A percentile compares a stretch with the other conserved stretches of the same genome.
Conservation (phyloP, 371 early-diverging fungal species). For the Neoconidiobolus thromboides region DNA sequence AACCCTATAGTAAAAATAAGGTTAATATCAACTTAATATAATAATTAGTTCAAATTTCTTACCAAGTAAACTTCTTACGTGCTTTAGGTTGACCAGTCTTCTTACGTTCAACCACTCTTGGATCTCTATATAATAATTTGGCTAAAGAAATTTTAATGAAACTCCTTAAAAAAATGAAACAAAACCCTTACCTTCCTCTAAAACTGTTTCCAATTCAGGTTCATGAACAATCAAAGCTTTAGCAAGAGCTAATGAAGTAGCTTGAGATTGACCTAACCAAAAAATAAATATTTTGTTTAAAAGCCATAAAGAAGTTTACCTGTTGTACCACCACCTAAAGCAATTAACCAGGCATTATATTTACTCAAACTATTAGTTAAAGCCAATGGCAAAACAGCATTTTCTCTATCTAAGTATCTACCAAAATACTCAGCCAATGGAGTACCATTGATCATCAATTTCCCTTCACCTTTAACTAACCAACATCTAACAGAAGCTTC, state of each 20-base stretch:
- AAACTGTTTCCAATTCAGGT: conserved; percentile 28
- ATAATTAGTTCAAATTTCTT: background rate
- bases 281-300: background rate
- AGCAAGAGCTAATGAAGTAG: conserved; percentile 68
- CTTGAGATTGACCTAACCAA: conserved; percentile 59
- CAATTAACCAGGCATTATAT: conserved; percentile 79
- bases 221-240: conserved; percentile 57
- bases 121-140: conserved; percentile 59
- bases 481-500: conserved; percentile 58
- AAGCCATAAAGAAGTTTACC: conserved; percentile 18
- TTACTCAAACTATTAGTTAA: conserved; percentile 37
- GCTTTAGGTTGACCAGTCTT: conserved; percentile 92
- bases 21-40: background rate
- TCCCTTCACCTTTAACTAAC: conserved; percentile 54
- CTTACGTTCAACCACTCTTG: conserved; percentile 86
- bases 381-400: conserved; percentile 54
- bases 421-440: conserved; percentile 58
- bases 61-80: conserved; percentile 86
- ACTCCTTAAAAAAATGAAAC: background rate
- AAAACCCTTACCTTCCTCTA: conserved; percentile 30
- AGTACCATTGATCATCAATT: conserved; percentile 65
- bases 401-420: conserved; percentile 37
- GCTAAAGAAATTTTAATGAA: conserved; percentile 18
- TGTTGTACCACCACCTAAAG: conserved; percentile 67
- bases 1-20: conserved; percentile 5